A percentile compares a stretch with the other conserved stretches of the same genome.
Conservation (phyloP, 495 filamentous ascomycete genomes). For the Paragyromitra xinjiangensis region DNA sequence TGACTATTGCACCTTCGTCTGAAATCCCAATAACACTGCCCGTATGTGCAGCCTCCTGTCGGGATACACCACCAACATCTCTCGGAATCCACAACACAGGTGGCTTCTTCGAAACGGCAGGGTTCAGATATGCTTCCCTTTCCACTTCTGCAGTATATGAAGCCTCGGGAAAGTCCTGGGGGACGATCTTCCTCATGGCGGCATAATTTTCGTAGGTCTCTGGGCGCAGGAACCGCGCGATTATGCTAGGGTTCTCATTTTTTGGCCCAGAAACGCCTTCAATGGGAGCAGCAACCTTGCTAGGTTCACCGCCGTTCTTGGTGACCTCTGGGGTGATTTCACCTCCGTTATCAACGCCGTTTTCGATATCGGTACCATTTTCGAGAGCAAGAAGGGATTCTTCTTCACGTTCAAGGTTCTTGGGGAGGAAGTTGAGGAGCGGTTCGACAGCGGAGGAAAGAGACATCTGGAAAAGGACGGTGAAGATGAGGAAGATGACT, state of each 20-base stretch:
- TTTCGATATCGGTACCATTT: constrained; percentile 15
- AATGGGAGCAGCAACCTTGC: constrained; percentile 36
- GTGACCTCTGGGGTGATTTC: constrained; percentile 13
- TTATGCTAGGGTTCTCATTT: constrained; percentile 60
- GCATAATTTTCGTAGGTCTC: constrained; percentile 78
- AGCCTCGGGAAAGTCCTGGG: constrained; percentile 63
- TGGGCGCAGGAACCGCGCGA: constrained; percentile 79
- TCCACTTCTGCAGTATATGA: constrained; percentile 69
- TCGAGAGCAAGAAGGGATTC: constrained; percentile 68
- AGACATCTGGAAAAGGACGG: constrained; percentile 80
- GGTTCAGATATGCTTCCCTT: constrained; percentile 79
- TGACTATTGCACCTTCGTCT: constrained; percentile 81
- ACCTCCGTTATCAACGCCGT: background rate
- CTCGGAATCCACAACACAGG: constrained; percentile 86
- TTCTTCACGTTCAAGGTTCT: constrained; percentile 66
- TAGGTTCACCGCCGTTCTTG: constrained; percentile 10
- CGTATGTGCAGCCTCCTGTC: constrained; percentile 78
- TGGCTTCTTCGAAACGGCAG: constrained; percentile 69
- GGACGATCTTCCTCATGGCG: constrained; percentile 75
- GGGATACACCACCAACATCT: constrained; percentile 77
- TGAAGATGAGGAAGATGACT: constrained; percentile 81
- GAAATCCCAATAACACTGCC: constrained; percentile 77
- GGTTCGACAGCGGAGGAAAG: constrained; percentile 82
- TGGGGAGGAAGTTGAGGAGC: constrained; percentile 80
- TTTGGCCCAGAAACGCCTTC: constrained; percentile 40